Evolutionary conservation across 1,284 basidiomycete genomes (phyloP).

Genomic region (Wallemia ichthyophaga): DNA sequence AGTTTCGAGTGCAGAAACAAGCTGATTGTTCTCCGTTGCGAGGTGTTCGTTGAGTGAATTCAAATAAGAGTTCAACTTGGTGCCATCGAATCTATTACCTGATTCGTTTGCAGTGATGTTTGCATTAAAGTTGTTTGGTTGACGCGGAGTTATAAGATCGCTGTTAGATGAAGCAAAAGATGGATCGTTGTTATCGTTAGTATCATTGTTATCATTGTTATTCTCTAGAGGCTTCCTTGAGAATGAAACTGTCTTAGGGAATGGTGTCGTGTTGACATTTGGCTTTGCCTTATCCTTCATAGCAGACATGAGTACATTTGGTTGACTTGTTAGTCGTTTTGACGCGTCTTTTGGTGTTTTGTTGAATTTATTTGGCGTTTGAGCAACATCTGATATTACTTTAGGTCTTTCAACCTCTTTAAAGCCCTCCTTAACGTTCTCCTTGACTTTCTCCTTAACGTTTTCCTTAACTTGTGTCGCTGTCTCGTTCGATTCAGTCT

Average conservation of each 20-base stretch:
- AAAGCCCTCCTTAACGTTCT: too few species aligned
- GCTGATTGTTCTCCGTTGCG: constrained; percentile 43
- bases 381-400: neutral
- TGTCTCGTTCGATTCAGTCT: neutral
- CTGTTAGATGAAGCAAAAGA: constrained; percentile 29
- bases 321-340: neutral
- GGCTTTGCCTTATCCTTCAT: neutral
- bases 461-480: neutral
- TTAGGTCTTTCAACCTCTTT: too few species aligned
- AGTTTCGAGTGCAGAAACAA: constrained; percentile 12
- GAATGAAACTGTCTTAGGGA: neutral
- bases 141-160: constrained; percentile 35
- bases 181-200: neutral
- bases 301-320: neutral
- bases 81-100: constrained; percentile 40
- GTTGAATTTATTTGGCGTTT: neutral
- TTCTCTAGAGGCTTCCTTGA: neutral
- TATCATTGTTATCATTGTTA: neutral
- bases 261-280: neutral
- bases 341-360: neutral
- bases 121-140: too few species aligned
- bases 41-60: constrained; percentile 45
- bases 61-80: constrained; percentile 46
- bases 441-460: too few species aligned
- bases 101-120: constrained; percentile 42